Evolutionary conservation across 225 moss, liverwort and hornwort genomes (phyloP).

Genomic region (Ulota crispa): DNA sequence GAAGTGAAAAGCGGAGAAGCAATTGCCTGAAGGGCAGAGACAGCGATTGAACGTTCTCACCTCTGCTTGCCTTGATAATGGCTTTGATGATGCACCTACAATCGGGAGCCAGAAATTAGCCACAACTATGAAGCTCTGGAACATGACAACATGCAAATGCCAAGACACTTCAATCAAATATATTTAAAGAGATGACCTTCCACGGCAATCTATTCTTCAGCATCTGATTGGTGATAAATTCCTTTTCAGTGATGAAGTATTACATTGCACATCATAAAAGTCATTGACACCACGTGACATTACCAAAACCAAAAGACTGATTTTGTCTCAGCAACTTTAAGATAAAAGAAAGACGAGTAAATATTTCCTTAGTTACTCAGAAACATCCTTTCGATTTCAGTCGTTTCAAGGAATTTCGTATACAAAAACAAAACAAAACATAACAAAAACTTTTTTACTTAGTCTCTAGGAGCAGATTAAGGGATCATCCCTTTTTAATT

Average conservation of each 20-base stretch:
- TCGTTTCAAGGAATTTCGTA: not conserved
- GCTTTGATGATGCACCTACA: slow-evolving; percentile 25
- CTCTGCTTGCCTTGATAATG: slow-evolving; percentile 7
- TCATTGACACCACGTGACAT: not conserved
- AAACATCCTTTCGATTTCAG: not conserved
- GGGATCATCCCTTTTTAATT: too few relatives aligned
- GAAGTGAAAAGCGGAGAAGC: not conserved
- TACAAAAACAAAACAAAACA: not conserved
- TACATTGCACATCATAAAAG: not conserved
- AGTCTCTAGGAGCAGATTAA: not conserved
- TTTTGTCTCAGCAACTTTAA: not conserved
- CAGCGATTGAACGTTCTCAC: slow-evolving; percentile 17
- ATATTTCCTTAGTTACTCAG: not conserved
- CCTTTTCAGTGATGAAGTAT: not conserved
- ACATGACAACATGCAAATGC: not conserved
- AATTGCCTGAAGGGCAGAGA: not conserved
- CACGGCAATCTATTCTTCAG: not conserved
- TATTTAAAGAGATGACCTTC: too few relatives aligned
- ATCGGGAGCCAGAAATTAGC: slow-evolving; percentile 19
- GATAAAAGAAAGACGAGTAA: not conserved
- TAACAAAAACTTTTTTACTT: not conserved
- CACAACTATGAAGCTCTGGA: not conserved
- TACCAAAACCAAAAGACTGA: not conserved
- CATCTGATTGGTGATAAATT: not conserved
- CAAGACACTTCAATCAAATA: not conserved